Evolutionary conservation across 2,329 filamentous ascomycete genomes (phyloP), one percentile per base, ranked within the genome.

Genomic region (Cryphonectria radicalis): DNA sequence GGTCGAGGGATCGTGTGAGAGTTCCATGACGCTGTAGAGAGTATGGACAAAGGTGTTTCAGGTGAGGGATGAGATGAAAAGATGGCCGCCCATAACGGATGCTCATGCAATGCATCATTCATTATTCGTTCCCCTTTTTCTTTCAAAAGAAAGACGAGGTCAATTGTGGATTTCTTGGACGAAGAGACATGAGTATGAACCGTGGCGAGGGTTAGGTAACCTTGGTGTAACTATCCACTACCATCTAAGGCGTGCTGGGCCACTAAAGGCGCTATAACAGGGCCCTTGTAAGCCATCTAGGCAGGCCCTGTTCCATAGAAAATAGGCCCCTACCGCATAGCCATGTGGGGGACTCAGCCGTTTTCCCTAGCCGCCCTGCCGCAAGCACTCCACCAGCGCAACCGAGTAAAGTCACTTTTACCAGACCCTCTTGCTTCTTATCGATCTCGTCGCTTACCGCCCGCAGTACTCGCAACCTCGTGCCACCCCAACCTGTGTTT

Each of bases 371-470:
- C 55, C 53, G 53, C 53, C 53, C 13, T 57, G 53, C 8, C 53
- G 25, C 53, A 28, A 59, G 55, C 22, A 62, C 32, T 62, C 35
- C 35, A 62, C 59, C 35, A 37, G 35, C 32, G 57, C 57, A 37
- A 37, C 32, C 17, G 22, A 62, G 32, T 7, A 62, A 62, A 35
- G 59, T 62, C 59, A 62, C 59, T 62, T 62, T 13, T 40, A 60
- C 59, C 19, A 62, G 22, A 62, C 32, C 19, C 57, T 22, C 59
- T 17, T 22, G 7, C 59, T 40, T 62, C 59, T 32, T 59, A 59
- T 59, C 13, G 55, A 59, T 59, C 55, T 32, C 19, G 46, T 19
- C 13, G 53, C 53, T 10, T 28, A 8, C n/a, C 55, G 22, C 55
- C 55, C 10, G 22, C 55, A 17, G 25, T 13, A 57, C 4, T 7